phyloP scores from a whole-genome alignment of 78 protist genomes.

The Dictyostelium discoideum region dicty_2.7 NC_007088.5:6320001-6320500 shows the following conservation, averaged over 20 bases:
- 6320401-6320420: constrained; percentile 90
- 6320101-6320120: constrained; percentile 96
- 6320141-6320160: constrained; percentile 81
- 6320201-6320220: constrained; percentile 97
- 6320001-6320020: constrained; percentile 99
- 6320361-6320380: constrained; percentile 93
- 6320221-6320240: constrained; percentile 94
- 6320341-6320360: constrained; percentile 94
- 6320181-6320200: constrained; percentile 96
- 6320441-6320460: constrained; percentile 45
- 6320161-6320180: constrained; percentile 90
- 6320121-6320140: constrained; percentile 92
- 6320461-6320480: constrained; percentile 86
- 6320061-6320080: constrained; percentile 98
- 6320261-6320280: constrained; percentile 84
- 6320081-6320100: constrained; percentile 98
- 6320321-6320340: constrained; percentile 94
- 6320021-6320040: constrained; percentile 99
- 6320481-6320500: constrained; percentile 89
- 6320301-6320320: constrained; percentile 43
- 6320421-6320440: constrained; percentile 76
- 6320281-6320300: constrained; percentile 44
- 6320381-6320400: constrained; percentile 29
- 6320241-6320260: constrained; percentile 91
- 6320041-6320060: constrained; percentile 98